These are phyloP conservation scores for Penicillium cosmopolitanum DNA, from an alignment of 495 filamentous ascomycete genomes.

Conservation along the genomic window DNA sequence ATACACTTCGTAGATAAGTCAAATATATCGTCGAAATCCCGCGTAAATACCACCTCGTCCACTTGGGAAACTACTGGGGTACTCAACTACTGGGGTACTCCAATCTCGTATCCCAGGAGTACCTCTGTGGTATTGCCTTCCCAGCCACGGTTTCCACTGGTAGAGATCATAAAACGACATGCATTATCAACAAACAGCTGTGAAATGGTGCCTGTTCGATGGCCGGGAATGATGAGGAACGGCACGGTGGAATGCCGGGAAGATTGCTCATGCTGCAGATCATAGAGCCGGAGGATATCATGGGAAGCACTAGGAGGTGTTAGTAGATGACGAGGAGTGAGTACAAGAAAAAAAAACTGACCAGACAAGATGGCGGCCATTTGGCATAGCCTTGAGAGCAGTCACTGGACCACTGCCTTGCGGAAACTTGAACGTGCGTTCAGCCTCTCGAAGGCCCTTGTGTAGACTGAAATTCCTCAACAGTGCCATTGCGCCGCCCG, in stretches of 20 bases:
- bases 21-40: neutral
- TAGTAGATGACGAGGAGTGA: constrained; percentile 7
- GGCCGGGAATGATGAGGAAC: constrained; percentile 92
- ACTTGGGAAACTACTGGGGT: constrained; percentile 27
- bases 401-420: constrained; percentile 86
- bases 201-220: constrained; percentile 88
- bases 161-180: constrained; percentile 86
- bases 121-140: constrained; percentile 93
- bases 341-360: constrained; percentile 38
- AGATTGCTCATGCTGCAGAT: constrained; percentile 69
- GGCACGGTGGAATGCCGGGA: constrained; percentile 81
- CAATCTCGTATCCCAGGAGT: constrained; percentile 91
- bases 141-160: constrained; percentile 92
- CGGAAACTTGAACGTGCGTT: constrained; percentile 88
- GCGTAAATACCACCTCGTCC: neutral
- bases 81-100: constrained; percentile 48
- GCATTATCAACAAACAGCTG: constrained; percentile 83
- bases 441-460: constrained; percentile 73
- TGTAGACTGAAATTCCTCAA: constrained; percentile 93
- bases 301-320: constrained; percentile 70
- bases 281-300: constrained; percentile 92
- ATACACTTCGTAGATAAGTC: constrained; percentile 8
- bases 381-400: constrained; percentile 86
- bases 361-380: constrained; percentile 91
- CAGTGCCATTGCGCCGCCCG: constrained; percentile 88